Base-by-base conservation (phyloP, 2,329 filamentous ascomycete genomes). In the Whalleya microplaca region DNA sequence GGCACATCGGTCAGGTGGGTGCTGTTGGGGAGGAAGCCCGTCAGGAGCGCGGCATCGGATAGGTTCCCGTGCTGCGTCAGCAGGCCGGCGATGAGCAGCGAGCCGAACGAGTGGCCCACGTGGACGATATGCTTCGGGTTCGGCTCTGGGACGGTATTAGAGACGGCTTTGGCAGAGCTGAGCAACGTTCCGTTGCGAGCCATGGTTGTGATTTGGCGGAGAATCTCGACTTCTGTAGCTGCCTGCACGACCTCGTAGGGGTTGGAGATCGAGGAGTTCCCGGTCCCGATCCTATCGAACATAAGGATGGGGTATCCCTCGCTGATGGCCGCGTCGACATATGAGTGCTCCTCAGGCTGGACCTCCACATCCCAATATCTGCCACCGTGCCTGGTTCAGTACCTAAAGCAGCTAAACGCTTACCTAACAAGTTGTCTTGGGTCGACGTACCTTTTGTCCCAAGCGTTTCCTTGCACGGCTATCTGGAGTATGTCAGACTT, bases 301-400 rank as follows among this genome's bases (percentile, higher is more conserved):
- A 72, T 71, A 14, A 77, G 67, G 18, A 74, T 76, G 21, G 71
- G 67, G 59, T 76, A 77, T 40, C 74, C 74, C 29, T 68, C 69
- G 19, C 58, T 63, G 40, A 74, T 64, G 10, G 69, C 63, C 6
- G 71, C 66, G 37, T 75, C 66, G 49, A 76, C 71, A 53, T 73
- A 76, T 8, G 72, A 75, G 56, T 73, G 68, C 27, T 71, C 65
- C 43, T 67, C 67, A 16, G 64, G 66, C 27, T 66, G 44, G 52
- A 69, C 59, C 41, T 68, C 41, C 51, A 71, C 58, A 42, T 75
- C 72, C 69, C 72, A 74, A 58, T 75, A 75, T 46, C 71, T 69
- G 41, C 73, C 68, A 21, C 74, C 73, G 55, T 75, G 73, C 8
- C 72, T 75, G 18, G 41, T 21, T 51, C 19, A 51, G 48, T 51